A percentile compares a stretch with the other conserved stretches of the same genome.
These are phyloP conservation scores for Claviceps capensis DNA, from an alignment of 2,329 filamentous ascomycete genomes.

Conservation along the genomic window DNA sequence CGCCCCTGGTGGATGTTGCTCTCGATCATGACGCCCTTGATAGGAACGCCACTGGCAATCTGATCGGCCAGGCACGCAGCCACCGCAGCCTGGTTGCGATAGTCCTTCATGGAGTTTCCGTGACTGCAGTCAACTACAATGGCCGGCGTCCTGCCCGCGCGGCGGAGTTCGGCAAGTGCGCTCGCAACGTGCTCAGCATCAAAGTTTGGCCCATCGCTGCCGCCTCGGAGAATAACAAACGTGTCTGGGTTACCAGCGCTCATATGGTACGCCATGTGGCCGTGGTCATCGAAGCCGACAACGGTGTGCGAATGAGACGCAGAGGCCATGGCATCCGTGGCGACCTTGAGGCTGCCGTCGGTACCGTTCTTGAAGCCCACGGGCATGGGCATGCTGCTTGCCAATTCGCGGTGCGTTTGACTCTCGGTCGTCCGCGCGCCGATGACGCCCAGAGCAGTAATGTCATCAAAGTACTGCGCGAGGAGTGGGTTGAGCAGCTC, in stretches of 20 bases:
- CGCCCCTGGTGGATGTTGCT: slow-evolving; percentile 87
- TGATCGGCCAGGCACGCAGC: slow-evolving; percentile 70
- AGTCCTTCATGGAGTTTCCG: slow-evolving; percentile 89
- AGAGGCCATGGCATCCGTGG: slow-evolving; percentile 89
- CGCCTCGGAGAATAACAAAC: slow-evolving; percentile 89
- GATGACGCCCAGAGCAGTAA: slow-evolving; percentile 82
- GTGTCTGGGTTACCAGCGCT: slow-evolving; percentile 93
- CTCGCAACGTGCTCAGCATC: slow-evolving; percentile 72
- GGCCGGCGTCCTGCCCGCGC: slow-evolving; percentile 59
- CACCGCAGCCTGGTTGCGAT: slow-evolving; percentile 95
- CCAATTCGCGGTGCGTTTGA: slow-evolving; percentile 88
- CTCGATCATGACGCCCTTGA: slow-evolving; percentile 99
- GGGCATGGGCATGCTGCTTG: slow-evolving; percentile 87
- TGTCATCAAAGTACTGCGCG: slow-evolving; percentile 88
- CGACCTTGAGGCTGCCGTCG: slow-evolving; percentile 76
- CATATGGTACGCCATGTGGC: slow-evolving; percentile 85
- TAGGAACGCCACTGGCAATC: slow-evolving; percentile 71
- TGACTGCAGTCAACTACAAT: slow-evolving; percentile 98
- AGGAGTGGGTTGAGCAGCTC: slow-evolving; percentile 99
- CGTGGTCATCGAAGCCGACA: slow-evolving; percentile 92
- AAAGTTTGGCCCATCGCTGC: slow-evolving; percentile 88
- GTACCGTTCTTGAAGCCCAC: slow-evolving; percentile 99
- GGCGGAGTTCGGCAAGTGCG: slow-evolving; percentile 64
- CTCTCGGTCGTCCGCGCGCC: slow-evolving; percentile 95
- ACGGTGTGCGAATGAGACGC: slow-evolving; percentile 91